Conservation (phyloP, 2,329 filamentous ascomycete species). For the Zalaria sp. region DNA sequence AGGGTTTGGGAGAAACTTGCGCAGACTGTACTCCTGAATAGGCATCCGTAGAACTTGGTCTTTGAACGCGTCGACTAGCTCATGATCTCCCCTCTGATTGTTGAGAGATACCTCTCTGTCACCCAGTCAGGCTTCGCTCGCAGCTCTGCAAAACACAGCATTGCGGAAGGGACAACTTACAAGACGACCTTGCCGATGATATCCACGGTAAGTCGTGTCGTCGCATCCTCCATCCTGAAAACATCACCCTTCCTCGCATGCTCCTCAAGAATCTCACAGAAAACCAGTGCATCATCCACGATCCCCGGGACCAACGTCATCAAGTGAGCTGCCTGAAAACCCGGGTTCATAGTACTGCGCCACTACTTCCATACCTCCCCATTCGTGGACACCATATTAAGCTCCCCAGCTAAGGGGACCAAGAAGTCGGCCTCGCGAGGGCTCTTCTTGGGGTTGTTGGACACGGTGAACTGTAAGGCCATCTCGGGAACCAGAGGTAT, state of each 20-base stretch:
- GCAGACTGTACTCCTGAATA: constrained; percentile 19
- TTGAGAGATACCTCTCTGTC: constrained; percentile 21
- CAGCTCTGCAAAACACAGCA: no score
- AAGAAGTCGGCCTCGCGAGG: constrained; percentile 15
- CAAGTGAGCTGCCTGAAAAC: constrained; percentile 23
- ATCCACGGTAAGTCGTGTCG: constrained; percentile 26
- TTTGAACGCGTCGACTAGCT: constrained; percentile 22
- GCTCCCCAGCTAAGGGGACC: constrained; percentile 20
- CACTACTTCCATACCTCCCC: constrained; percentile 29
- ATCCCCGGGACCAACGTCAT: constrained; percentile 24
- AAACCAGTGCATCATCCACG: constrained; percentile 19
- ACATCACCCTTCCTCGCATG: constrained; percentile 21
- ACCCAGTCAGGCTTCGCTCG: background rate
- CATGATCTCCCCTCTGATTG: constrained; percentile 19
- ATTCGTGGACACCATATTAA: constrained; percentile 23
- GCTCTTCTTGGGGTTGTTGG: background rate
- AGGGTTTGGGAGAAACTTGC: constrained; percentile 22
- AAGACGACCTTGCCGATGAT: constrained; percentile 27
- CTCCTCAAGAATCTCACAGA: constrained; percentile 19
- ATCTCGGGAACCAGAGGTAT: constrained; percentile 24
- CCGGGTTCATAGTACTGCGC: constrained; percentile 29
- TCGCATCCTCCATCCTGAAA: constrained; percentile 25
- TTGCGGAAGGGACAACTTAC: background rate
- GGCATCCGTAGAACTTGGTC: constrained; percentile 20
- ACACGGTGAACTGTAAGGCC: constrained; percentile 20